Conservation (phyloP, 2,329 filamentous ascomycete genomes). For the Cryphonectria nitschkei region DNA sequence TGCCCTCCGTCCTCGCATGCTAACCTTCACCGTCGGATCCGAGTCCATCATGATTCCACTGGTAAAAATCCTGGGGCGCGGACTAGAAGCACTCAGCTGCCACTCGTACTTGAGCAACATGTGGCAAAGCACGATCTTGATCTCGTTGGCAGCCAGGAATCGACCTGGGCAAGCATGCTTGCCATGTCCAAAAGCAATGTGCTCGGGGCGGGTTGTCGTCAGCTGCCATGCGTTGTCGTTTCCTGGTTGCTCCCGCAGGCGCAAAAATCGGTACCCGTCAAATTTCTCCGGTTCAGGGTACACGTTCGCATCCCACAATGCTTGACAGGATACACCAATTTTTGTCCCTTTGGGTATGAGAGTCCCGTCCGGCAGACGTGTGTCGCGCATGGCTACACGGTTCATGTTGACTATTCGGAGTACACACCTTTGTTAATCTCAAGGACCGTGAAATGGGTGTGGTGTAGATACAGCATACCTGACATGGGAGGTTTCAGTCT, state of each 20-base stretch:
- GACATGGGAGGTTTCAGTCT: not conserved
- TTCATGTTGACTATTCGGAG: not conserved
- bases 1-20: not conserved
- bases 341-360: not conserved
- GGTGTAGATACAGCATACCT: not conserved
- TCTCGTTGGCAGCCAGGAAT: slow-evolving; percentile 43
- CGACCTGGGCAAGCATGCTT: slow-evolving; percentile 44
- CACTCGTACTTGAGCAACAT: not conserved
- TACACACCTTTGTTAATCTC: not conserved
- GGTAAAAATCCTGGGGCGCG: not conserved
- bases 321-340: not conserved
- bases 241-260: slow-evolving; percentile 9
- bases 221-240: slow-evolving; percentile 42
- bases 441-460: not conserved
- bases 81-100: not conserved
- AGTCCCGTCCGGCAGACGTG: not conserved
- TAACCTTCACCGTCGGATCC: not conserved
- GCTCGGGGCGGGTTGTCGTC: slow-evolving; percentile 40
- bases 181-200: slow-evolving; percentile 44
- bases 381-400: not conserved
- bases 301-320: not conserved
- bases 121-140: slow-evolving; percentile 36
- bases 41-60: not conserved
- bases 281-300: slow-evolving; percentile 7
- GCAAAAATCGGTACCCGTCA: slow-evolving; percentile 1